Evolutionary conservation across 78 protist genomes (phyloP).

Genomic region (Bigelowiella natans): DNA sequence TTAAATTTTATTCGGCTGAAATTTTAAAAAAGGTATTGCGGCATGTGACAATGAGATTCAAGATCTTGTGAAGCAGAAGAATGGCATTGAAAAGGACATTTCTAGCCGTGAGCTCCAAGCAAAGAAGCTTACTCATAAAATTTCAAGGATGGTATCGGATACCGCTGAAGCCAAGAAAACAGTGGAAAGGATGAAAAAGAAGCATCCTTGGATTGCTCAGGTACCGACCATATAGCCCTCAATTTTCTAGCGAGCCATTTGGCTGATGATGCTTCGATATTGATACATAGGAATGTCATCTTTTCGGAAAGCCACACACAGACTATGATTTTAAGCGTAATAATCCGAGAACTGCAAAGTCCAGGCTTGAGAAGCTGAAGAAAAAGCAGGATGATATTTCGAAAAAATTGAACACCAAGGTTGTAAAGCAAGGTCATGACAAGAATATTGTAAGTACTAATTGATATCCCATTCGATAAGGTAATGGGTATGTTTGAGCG

Average conservation of each 20-base stretch:
- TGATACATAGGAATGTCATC: not conserved
- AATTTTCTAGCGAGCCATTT: too few species aligned
- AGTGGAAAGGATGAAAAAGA: not conserved
- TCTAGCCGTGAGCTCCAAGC: not conserved
- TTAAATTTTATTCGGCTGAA: too few species aligned
- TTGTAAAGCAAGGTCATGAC: too few species aligned
- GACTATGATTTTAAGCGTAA: not conserved
- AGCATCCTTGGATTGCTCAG: not conserved
- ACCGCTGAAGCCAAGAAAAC: not conserved
- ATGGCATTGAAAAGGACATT: not conserved
- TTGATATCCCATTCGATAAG: not conserved
- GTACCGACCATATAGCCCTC: not conserved
- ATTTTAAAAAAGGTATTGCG: not conserved
- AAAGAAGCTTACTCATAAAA: not conserved
- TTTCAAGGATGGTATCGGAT: not conserved
- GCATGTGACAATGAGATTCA: not conserved
- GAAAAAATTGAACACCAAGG: slow-evolving; percentile 62
- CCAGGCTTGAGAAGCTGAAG: not conserved
- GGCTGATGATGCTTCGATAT: too few species aligned
- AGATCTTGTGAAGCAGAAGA: not conserved
- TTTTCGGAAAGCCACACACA: not conserved
- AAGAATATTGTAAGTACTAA: too few species aligned
- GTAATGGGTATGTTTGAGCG: slow-evolving; percentile 39
- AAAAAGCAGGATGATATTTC: not conserved
- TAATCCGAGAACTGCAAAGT: not conserved